A percentile compares a stretch with the other conserved stretches of the same genome.
phyloP scores from a whole-genome alignment of 2,329 filamentous ascomycete species.

The Septoria petroselini region DNA sequence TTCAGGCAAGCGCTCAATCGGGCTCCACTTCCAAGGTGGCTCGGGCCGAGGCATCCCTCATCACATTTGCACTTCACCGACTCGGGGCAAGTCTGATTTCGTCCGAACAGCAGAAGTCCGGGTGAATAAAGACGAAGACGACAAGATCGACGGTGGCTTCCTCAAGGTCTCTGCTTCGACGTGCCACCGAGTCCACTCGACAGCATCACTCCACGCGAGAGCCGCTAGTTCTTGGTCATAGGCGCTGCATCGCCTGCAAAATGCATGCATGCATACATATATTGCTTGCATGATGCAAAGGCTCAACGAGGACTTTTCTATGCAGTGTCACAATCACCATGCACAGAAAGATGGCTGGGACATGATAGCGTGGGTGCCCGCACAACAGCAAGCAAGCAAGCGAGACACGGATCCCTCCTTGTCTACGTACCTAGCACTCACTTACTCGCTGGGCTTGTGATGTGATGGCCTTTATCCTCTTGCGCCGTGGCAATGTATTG shows the following conservation, averaged over 20 bases:
- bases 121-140: conserved; percentile 1
- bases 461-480: conserved; percentile 1
- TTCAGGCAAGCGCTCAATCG: conserved; percentile 8
- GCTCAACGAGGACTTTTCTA: no score
- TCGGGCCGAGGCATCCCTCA: conserved; percentile 4
- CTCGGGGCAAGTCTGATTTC: not conserved
- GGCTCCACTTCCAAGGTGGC: conserved; percentile 4
- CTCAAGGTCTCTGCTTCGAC: conserved; percentile 3
- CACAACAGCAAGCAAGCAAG: no score
- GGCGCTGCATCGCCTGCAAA: conserved; percentile 10
- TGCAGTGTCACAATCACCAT: conserved; percentile 1
- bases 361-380: conserved; percentile 2
- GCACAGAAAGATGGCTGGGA: conserved; percentile 19
- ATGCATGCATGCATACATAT: conserved; percentile 4
- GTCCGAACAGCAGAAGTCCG: not conserved
- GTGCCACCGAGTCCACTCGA: conserved; percentile 8
- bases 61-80: conserved; percentile 13
- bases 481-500: not conserved
- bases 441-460: no score
- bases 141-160: conserved; percentile 4
- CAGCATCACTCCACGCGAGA: conserved; percentile 6
- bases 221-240: conserved; percentile 2
- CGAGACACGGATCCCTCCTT: conserved; percentile 5
- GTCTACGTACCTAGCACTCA: no score
- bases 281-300: conserved; percentile 6